These are phyloP conservation scores for Phytophthora nicotianae DNA, from an alignment of 352 stramenopile genomes.

Conservation along the genomic window DNA sequence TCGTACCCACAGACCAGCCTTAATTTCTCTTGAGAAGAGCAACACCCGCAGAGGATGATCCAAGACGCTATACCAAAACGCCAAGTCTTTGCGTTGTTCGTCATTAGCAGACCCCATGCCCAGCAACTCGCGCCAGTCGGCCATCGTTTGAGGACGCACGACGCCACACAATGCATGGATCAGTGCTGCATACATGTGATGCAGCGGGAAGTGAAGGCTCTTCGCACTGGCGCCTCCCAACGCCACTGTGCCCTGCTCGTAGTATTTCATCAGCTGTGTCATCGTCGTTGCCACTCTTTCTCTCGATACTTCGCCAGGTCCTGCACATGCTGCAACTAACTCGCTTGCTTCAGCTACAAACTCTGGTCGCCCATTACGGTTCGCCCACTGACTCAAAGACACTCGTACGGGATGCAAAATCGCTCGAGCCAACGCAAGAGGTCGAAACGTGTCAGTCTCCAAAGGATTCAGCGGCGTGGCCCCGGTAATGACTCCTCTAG, in stretches of 20 bases:
- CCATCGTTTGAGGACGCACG: constrained; percentile 39
- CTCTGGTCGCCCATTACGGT: constrained; percentile 45
- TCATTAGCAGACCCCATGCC: constrained; percentile 23
- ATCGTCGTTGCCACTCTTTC: constrained; percentile 6
- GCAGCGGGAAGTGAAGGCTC: constrained; percentile 78
- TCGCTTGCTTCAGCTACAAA: constrained; percentile 22
- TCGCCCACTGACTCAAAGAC: constrained; percentile 37
- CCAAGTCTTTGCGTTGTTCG: constrained; percentile 33
- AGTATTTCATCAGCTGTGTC: constrained; percentile 42
- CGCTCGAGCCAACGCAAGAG: constrained; percentile 44
- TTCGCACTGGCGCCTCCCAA: constrained; percentile 43
- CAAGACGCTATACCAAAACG: constrained; percentile 53
- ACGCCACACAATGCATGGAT: constrained; percentile 57
- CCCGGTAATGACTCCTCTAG: constrained; percentile 23
- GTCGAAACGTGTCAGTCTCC: constrained; percentile 34
- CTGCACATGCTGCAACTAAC: constrained; percentile 2
- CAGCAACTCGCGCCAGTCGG: constrained; percentile 59
- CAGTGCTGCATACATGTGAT: constrained; percentile 76
- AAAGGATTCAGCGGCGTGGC: constrained; percentile 36
- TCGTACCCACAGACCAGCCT: constrained; percentile 74
- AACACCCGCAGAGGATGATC: constrained; percentile 65
- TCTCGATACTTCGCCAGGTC: constrained; percentile 24
- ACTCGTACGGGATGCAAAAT: constrained; percentile 52
- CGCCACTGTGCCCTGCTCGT: constrained; percentile 38
- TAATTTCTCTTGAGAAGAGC: constrained; percentile 73